Percentiles rank a stretch among this genome's conserved stretches.
These are phyloP conservation scores for Diplodia sapinea DNA, from an alignment of 2,329 filamentous ascomycete genomes.

Conservation along the genomic window DNA sequence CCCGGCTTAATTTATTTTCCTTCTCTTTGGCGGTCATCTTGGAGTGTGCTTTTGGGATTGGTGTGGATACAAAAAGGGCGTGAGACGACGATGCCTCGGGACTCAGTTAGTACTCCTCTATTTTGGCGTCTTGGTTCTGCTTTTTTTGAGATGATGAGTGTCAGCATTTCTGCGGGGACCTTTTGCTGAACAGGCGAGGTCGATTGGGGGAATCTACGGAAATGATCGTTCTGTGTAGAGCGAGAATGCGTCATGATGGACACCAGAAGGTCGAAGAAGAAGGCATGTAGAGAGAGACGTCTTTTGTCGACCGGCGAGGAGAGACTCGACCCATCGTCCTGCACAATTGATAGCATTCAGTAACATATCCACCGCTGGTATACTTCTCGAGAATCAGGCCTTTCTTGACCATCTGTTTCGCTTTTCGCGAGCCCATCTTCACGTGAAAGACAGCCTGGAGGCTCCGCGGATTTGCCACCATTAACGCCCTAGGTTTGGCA, in stretches of 20 bases:
- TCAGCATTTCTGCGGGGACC: conserved; percentile 12
- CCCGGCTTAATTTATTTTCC: background rate
- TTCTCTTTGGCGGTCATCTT: background rate
- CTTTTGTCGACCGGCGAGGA: background rate
- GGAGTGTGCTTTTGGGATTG: conserved; percentile 11
- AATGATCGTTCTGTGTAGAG: conserved; percentile 15
- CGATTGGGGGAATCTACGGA: conserved; percentile 10
- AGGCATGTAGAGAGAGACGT: background rate
- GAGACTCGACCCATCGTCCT: background rate
- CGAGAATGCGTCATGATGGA: conserved; percentile 9
- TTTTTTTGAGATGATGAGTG: background rate
- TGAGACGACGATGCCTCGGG: conserved; percentile 21
- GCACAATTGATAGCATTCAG: conserved; percentile 4
- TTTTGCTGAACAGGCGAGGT: conserved; percentile 13
- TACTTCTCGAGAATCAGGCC: background rate
- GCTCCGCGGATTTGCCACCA: background rate
- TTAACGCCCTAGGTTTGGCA: background rate
- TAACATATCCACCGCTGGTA: background rate
- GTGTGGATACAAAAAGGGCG: conserved; percentile 24
- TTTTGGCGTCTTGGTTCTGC: conserved; percentile 6
- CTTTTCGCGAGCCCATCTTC: background rate
- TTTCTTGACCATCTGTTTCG: background rate
- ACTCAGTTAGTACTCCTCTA: conserved; percentile 13
- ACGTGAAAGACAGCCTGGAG: background rate
- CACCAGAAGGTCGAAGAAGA: background rate